A percentile compares a stretch with the other conserved stretches of the same genome.
phyloP scores from a whole-genome alignment of 106 monocot genomes.

The Dendrobium huoshanense region DNA sequence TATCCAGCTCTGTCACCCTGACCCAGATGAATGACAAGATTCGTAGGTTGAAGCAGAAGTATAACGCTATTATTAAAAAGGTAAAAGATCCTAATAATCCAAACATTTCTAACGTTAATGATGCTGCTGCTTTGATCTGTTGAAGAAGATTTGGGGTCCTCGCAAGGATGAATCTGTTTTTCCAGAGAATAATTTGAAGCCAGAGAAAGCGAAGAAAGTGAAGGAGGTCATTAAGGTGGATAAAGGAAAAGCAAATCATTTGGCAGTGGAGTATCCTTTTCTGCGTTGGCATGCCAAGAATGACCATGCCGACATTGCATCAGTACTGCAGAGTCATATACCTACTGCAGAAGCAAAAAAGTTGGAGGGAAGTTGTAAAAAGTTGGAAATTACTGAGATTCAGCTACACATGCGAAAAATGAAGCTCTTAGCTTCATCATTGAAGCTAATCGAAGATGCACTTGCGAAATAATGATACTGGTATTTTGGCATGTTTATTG shows the following conservation, averaged over 20 bases:
- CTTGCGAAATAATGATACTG: neutral
- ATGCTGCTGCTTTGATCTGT: constrained; percentile 6
- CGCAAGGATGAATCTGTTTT: neutral
- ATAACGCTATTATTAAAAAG: neutral
- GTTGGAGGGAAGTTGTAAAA: neutral
- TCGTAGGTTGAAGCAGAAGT: neutral
- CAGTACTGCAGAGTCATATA: neutral
- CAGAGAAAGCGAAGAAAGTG: neutral
- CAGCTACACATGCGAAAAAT: neutral
- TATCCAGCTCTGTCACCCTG: neutral
- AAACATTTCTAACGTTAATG: neutral
- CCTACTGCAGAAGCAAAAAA: constrained; percentile 2
- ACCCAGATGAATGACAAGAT: constrained; percentile 5
- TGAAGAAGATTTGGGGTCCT: constrained; percentile 1
- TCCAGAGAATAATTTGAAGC: constrained; percentile 2
- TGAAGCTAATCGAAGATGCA: constrained; percentile 3
- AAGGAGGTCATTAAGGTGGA: neutral
- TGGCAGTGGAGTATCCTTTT: constrained; percentile 1
- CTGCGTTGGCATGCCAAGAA: neutral
- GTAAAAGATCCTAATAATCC: neutral
- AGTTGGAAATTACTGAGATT: neutral
- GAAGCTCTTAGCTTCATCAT: neutral
- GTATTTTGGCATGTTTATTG: neutral
- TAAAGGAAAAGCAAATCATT: neutral
- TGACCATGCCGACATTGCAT: neutral